Conservation (phyloP, 1,284 basidiomycete genomes). For the Neotropicomus parvogracilis region DNA sequence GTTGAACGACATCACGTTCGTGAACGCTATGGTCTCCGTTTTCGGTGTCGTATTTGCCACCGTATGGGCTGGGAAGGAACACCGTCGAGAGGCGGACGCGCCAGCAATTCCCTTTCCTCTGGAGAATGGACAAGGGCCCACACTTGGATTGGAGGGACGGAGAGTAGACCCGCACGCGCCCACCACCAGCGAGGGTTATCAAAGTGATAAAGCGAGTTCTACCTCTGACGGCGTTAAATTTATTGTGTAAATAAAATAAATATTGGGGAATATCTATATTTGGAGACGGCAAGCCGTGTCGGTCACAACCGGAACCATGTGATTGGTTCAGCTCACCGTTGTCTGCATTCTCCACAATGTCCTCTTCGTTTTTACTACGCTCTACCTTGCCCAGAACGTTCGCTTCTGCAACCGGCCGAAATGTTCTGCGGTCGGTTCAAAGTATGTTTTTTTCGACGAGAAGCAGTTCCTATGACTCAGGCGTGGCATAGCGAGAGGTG, state of each 20-base stretch:
- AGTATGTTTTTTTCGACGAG: constrained; percentile 22
- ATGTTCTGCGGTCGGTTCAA: constrained; percentile 37
- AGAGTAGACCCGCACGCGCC: not conserved
- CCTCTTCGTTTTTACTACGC: constrained; percentile 47
- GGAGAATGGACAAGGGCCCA: not conserved
- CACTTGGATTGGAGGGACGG: not conserved
- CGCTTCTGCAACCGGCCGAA: constrained; percentile 38
- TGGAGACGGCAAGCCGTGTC: no score
- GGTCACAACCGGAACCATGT: no score
- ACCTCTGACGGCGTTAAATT: not conserved
- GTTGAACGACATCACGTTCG: constrained; percentile 10
- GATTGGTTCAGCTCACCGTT: no score
- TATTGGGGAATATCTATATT: no score
- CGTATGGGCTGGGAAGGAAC: constrained; percentile 25
- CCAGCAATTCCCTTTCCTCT: not conserved
- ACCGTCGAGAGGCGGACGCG: not conserved
- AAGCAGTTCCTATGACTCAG: constrained; percentile 1
- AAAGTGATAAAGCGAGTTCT: not conserved
- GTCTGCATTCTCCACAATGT: constrained; percentile 38
- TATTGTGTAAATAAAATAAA: no score
- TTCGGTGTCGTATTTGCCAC: constrained; percentile 29
- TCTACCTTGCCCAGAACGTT: constrained; percentile 47
- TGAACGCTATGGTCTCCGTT: constrained; percentile 22
- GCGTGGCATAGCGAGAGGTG: constrained; percentile 34
- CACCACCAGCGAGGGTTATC: not conserved